These are phyloP conservation scores for Aspergillus pseudonomiae DNA, from an alignment of 2,329 filamentous ascomycete genomes.

Conservation along the genomic window DNA sequence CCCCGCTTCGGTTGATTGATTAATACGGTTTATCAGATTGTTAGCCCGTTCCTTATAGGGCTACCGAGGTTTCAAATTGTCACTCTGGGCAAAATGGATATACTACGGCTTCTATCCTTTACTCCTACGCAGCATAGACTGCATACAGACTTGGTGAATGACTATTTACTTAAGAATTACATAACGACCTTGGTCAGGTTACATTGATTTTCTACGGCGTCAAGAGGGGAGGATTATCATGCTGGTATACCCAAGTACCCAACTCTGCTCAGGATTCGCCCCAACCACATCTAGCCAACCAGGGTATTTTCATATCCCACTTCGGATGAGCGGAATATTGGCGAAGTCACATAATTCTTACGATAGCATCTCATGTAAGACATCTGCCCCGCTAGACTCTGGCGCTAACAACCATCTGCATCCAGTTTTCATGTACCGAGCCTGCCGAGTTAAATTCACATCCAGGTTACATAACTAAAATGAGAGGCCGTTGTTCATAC, in stretches of 20 bases:
- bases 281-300: neutral
- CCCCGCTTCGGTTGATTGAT: neutral
- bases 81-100: rapidly evolving
- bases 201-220: no score
- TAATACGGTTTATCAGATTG: neutral
- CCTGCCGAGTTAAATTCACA: neutral
- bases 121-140: neutral
- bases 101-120: neutral
- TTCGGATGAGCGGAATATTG: neutral
- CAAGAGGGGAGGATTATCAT: neutral
- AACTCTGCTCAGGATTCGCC: neutral
- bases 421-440: neutral
- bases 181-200: neutral
- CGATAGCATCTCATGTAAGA: neutral
- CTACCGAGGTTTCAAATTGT: rapidly evolving
- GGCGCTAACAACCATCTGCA: neutral
- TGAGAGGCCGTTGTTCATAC: no score
- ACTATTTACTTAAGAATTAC: neutral
- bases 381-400: neutral
- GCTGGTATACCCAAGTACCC: neutral
- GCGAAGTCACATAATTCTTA: neutral
- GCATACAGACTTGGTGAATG: neutral
- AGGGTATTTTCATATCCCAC: neutral
- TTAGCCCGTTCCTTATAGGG: neutral
- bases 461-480: neutral